Conservation (phyloP, 2,329 filamentous ascomycete species). For the Ceratocystis variospora region DNA sequence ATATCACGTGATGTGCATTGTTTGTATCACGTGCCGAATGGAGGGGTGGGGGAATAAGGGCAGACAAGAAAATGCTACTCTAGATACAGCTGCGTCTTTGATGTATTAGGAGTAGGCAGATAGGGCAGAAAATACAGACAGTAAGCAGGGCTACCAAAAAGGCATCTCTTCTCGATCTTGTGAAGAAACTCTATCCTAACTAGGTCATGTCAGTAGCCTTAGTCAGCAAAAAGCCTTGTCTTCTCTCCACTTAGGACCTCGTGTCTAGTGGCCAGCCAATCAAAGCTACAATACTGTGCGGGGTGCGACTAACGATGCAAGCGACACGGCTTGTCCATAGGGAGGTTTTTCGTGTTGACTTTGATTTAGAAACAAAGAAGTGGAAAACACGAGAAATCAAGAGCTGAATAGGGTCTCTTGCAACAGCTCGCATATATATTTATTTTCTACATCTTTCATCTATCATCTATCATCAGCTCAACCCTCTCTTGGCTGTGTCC, state of each 20-base stretch:
- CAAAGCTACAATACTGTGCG: slow-evolving; percentile 5
- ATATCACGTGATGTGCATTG: neutral
- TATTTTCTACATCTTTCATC: no score
- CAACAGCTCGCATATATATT: no score
- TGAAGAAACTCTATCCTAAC: neutral
- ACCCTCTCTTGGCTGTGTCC: no score
- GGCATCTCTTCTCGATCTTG: no score
- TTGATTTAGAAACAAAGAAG: neutral
- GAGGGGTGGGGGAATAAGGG: neutral
- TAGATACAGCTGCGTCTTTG: no score
- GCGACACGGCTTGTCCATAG: neutral
- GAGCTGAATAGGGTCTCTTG: neutral
- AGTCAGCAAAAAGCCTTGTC: neutral
- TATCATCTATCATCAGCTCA: no score
- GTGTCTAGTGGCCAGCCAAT: slow-evolving; percentile 14
- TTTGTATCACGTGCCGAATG: neutral
- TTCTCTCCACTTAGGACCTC: slow-evolving; percentile 18
- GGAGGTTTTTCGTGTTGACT: neutral
- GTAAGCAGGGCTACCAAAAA: no score
- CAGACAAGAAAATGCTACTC: no score
- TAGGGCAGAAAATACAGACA: no score
- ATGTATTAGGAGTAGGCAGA: no score
- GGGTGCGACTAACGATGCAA: slow-evolving; percentile 7
- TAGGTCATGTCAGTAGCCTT: neutral
- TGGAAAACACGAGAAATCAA: neutral